Percentiles rank a stretch among this genome's conserved stretches.
Evolutionary conservation across 257 asterid genomes (phyloP).

Genomic region (Solanum etuberosum): DNA sequence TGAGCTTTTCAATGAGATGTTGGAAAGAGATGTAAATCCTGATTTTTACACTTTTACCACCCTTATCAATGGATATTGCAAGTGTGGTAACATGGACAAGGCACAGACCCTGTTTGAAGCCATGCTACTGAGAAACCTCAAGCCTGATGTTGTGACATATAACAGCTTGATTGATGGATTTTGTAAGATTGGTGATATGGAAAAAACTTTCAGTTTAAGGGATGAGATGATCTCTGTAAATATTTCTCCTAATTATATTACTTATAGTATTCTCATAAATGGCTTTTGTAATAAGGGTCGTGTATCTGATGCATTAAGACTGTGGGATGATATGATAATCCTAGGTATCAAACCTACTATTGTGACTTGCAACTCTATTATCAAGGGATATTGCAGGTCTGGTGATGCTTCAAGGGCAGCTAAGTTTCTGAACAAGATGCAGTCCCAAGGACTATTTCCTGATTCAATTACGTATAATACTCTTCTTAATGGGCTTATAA

Average conservation of each 20-base stretch:
- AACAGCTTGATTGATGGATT: conserved; percentile 59
- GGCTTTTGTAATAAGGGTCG: conserved; percentile 49
- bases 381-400: conserved; percentile 63
- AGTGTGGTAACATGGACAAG: conserved; percentile 35
- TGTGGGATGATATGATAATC: conserved; percentile 68
- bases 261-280: conserved; percentile 51
- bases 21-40: conserved; percentile 52
- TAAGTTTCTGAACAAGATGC: conserved; percentile 46
- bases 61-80: conserved; percentile 61
- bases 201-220: conserved; percentile 35
- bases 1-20: conserved; percentile 60
- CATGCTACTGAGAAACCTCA: conserved; percentile 45
- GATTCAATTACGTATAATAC: conserved; percentile 53
- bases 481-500: conserved; percentile 56
- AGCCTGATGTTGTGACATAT: conserved; percentile 56
- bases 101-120: conserved; percentile 33
- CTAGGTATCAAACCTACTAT: conserved; percentile 37
- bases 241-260: conserved; percentile 41
- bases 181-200: conserved; percentile 54
- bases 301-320: conserved; percentile 36
- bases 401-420: conserved; percentile 37
- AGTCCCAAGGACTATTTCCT: conserved; percentile 32
- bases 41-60: conserved; percentile 64
- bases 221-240: conserved; percentile 43
- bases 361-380: conserved; percentile 51